Evolutionary conservation across 495 filamentous ascomycete genomes (phyloP).

Genomic region (Hypoxylon intermedium): DNA sequence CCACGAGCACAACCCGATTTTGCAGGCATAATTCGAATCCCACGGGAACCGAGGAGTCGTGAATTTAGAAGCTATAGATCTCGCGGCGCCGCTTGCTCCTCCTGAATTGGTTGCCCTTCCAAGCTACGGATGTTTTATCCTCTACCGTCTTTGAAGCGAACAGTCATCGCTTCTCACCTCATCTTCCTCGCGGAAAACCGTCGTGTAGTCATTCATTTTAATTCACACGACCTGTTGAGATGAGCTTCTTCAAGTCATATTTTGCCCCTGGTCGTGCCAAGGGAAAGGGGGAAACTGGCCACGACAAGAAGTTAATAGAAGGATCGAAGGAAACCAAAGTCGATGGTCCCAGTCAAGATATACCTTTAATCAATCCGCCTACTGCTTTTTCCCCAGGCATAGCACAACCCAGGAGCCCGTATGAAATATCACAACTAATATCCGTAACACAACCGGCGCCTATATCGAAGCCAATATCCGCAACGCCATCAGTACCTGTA

Average conservation of each 20-base stretch:
- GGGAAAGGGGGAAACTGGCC: slow-evolving; percentile 14
- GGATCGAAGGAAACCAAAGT: neutral
- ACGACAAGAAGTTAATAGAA: slow-evolving; percentile 15
- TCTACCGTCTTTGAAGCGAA: neutral
- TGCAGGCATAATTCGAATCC: slow-evolving; percentile 15
- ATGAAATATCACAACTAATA: neutral
- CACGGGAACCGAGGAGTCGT: slow-evolving; percentile 24
- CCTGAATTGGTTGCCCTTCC: neutral
- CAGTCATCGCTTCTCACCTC: neutral
- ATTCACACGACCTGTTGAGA: slow-evolving; percentile 13
- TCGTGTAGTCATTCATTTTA: slow-evolving; percentile 16
- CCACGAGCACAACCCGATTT: slow-evolving; percentile 17
- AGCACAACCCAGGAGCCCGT: slow-evolving; percentile 13
- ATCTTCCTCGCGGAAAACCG: neutral
- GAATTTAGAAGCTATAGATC: slow-evolving; percentile 17
- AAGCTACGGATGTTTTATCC: neutral
- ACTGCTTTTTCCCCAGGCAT: slow-evolving; percentile 3
- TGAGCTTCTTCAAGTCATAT: slow-evolving; percentile 44
- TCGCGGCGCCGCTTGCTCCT: slow-evolving; percentile 10
- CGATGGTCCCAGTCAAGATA: neutral
- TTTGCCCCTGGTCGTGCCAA: slow-evolving; percentile 37
- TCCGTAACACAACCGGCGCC: slow-evolving; percentile 17
- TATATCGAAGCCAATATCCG: neutral
- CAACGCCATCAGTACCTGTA: neutral
- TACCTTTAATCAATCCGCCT: neutral